Evolutionary conservation across 768 basidiomycete species (phyloP).

Genomic region (Lentinula edodes): DNA sequence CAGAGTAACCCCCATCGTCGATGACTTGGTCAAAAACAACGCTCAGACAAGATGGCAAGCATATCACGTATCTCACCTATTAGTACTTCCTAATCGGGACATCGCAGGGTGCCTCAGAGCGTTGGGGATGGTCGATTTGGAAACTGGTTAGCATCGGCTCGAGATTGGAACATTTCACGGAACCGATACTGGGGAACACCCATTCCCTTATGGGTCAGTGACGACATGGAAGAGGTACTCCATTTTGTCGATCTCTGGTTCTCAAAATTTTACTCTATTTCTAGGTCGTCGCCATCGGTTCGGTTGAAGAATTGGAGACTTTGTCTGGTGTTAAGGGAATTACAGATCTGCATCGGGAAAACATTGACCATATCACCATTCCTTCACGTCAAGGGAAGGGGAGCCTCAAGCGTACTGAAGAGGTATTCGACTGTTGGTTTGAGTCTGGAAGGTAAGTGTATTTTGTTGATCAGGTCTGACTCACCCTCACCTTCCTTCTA

Average conservation of each 20-base stretch:
- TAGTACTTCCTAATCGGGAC: slow-evolving; percentile 3
- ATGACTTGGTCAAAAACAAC: slow-evolving; percentile 88
- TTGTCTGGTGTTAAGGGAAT: slow-evolving; percentile 82
- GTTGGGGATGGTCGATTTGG: slow-evolving; percentile 93
- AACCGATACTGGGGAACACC: slow-evolving; percentile 99
- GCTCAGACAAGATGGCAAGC: slow-evolving; percentile 80
- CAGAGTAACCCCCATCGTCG: slow-evolving; percentile 76
- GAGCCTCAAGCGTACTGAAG: slow-evolving; percentile 80
- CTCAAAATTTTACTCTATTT: background rate
- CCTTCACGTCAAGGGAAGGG: slow-evolving; percentile 90
- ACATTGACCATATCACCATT: slow-evolving; percentile 94
- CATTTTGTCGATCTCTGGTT: background rate
- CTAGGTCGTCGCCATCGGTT: slow-evolving; percentile 81
- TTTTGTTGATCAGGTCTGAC: background rate
- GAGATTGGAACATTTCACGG: slow-evolving; percentile 98
- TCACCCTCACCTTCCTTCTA: slow-evolving; percentile 23
- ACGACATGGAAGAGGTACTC: slow-evolving; percentile 82
- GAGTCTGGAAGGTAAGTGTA: slow-evolving; percentile 87
- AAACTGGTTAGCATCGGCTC: slow-evolving; percentile 96
- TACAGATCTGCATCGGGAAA: slow-evolving; percentile 89
- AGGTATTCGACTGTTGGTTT: slow-evolving; percentile 99
- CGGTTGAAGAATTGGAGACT: slow-evolving; percentile 80
- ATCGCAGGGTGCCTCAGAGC: slow-evolving; percentile 77
- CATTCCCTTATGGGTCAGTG: slow-evolving; percentile 92
- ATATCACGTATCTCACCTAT: background rate